A percentile compares a stretch with the other conserved stretches of the same genome.
Evolutionary conservation across 2,329 filamentous ascomycete genomes (phyloP).

Genomic region (Niveomyces coronatus): DNA sequence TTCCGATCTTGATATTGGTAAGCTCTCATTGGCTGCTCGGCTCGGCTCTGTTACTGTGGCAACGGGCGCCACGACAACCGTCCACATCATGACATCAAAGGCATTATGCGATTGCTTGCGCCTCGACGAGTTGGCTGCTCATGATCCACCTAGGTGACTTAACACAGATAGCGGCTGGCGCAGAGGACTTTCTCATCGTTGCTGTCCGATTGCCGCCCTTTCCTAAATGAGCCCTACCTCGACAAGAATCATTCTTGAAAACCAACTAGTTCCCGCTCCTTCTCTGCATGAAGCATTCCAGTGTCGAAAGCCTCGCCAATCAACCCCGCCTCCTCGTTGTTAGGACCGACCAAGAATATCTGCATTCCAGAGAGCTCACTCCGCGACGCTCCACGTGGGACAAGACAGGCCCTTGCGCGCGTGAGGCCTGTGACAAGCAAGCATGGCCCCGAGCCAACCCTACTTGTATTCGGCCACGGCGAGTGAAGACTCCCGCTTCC

Average conservation of each 20-base stretch:
- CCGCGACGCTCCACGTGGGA: not conserved
- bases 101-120: not conserved
- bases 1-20: too few relatives aligned
- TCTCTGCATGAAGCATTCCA: constrained; percentile 2
- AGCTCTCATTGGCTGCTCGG: not conserved
- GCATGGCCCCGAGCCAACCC: constrained; percentile 31
- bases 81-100: not conserved
- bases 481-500: constrained; percentile 40
- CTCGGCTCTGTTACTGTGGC: constrained; percentile 1
- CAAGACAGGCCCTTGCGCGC: not conserved
- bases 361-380: not conserved
- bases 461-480: constrained; percentile 59
- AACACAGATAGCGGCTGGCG: not conserved
- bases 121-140: not conserved
- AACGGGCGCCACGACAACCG: constrained; percentile 6
- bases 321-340: not conserved
- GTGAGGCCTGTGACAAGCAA: not conserved
- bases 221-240: not conserved
- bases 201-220: not conserved
- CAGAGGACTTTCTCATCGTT: not conserved
- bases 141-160: too few relatives aligned
- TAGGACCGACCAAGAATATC: not conserved
- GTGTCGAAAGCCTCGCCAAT: not conserved
- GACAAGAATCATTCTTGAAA: not conserved
- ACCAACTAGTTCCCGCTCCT: constrained; percentile 1